phyloP scores from a whole-genome alignment of 495 filamentous ascomycete species.

The Neurospora sp. region DNA sequence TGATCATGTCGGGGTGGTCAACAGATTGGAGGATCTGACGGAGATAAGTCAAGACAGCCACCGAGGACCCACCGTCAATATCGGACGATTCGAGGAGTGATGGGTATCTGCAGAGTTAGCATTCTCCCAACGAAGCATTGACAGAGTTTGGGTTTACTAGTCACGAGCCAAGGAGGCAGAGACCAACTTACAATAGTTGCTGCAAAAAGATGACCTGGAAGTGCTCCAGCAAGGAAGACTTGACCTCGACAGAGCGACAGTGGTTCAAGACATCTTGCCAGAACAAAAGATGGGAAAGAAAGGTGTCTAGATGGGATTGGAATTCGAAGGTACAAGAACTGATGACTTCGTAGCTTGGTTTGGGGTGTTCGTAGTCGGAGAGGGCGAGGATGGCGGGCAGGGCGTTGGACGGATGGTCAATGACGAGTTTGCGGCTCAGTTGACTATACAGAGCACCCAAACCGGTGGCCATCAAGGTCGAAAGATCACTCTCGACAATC shows the following conservation, averaged over 20 bases:
- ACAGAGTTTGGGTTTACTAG: too few species aligned
- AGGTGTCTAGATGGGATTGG: slow-evolving; percentile 75
- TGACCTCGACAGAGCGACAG: slow-evolving; percentile 83
- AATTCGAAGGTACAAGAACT: slow-evolving; percentile 59
- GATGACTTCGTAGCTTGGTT: slow-evolving; percentile 54
- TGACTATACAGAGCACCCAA: slow-evolving; percentile 94
- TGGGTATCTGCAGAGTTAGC: slow-evolving; percentile 56
- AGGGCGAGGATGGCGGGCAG: slow-evolving; percentile 74
- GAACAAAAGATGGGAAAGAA: slow-evolving; percentile 87
- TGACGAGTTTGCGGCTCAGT: slow-evolving; percentile 65
- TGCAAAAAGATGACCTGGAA: slow-evolving; percentile 95
- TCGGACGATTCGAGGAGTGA: slow-evolving; percentile 94
- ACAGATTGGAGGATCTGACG: slow-evolving; percentile 81
- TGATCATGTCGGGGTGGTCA: slow-evolving; percentile 84
- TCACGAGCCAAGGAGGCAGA: not conserved
- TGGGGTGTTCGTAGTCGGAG: slow-evolving; percentile 66
- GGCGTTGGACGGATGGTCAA: slow-evolving; percentile 50
- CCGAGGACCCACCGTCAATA: slow-evolving; percentile 89
- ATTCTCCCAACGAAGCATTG: too few species aligned
- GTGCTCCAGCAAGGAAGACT: slow-evolving; percentile 85
- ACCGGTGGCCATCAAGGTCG: slow-evolving; percentile 93
- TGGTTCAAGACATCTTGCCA: slow-evolving; percentile 98
- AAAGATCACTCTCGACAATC: slow-evolving; percentile 94
- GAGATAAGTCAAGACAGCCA: slow-evolving; percentile 90
- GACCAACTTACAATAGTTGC: slow-evolving; percentile 68